Conservation (phyloP, 306 rosid species). For the Vigna nakashimae region DNA sequence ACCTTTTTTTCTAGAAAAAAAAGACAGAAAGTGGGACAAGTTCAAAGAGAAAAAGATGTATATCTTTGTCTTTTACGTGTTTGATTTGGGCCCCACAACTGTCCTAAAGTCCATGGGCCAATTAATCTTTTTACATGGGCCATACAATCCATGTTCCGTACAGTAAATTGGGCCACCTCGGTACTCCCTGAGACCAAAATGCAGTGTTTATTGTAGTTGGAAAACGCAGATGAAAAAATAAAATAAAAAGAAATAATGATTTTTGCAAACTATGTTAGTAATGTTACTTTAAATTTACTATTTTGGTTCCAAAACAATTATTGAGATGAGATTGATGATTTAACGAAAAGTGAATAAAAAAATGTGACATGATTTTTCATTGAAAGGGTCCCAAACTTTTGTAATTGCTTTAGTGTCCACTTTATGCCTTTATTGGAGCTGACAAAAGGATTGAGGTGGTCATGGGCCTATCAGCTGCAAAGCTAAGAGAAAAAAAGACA, state of each 20-base stretch:
- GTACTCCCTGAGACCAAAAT: conserved; percentile 1
- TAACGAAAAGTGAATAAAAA: conserved; percentile 1
- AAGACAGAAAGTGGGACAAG: conserved; percentile 5
- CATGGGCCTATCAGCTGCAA: conserved; percentile 49
- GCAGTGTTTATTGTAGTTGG: neutral
- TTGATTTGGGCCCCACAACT: conserved; percentile 48
- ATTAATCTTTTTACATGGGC: conserved; percentile 43
- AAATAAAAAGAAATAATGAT: neutral
- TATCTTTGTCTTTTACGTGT: conserved; percentile 55
- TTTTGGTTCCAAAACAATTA: conserved; percentile 38
- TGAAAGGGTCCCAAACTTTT: conserved; percentile 56
- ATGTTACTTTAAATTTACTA: conserved; percentile 12
- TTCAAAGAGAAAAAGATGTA: conserved; percentile 5
- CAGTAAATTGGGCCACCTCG: conserved; percentile 41
- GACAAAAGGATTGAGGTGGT: conserved; percentile 51
- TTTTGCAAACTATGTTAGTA: neutral
- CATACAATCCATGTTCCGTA: conserved; percentile 46
- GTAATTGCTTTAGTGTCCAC: conserved; percentile 38
- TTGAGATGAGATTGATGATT: conserved; percentile 31
- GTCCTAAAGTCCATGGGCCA: conserved; percentile 50
- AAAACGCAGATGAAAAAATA: neutral
- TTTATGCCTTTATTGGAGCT: conserved; percentile 51
- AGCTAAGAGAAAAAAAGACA: conserved; percentile 19
- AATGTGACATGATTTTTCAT: conserved; percentile 52
- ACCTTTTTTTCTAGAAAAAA: neutral